Base-by-base conservation (phyloP, 2,329 filamentous ascomycete species). In the Claviceps capensis region DNA sequence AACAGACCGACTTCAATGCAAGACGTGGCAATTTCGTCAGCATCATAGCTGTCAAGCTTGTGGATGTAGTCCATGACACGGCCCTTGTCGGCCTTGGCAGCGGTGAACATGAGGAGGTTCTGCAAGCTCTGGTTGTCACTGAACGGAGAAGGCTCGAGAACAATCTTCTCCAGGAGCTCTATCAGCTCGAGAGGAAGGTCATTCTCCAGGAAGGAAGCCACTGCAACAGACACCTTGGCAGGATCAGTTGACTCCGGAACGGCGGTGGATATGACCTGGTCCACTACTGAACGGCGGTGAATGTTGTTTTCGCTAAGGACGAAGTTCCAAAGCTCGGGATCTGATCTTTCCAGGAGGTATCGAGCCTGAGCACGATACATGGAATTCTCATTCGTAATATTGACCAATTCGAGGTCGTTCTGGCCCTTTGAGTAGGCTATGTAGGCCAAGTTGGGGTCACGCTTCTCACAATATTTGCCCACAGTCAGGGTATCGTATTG, bases 321-420 rank as follows among this genome's bases (percentile, higher is more conserved):
- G 65, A 96, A 98, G 50, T 78, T 77, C 94, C 94, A 98, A 47
- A 98, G 82, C 67, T 98, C 93, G 2, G 75, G 68, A 63, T 98
- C 93, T 40, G 87, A 85, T 58, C 93, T 85, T 62, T 96, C 90
- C 50, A 98, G 75, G 23, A 98, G 78, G 69, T 98, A 98, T 40
- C 93, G 85, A 53, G 90, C 91, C 69, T 98, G 93, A n/a, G 87
- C 87, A 62, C 90, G 86, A 78, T 95, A 98, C 93, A 98, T 98
- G n/a, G 88, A 84, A 72, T 98, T 98, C 71, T 98, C 94, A 62
- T 97, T 98, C 63, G 93, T 97, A 64, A 98, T 91, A 68, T 86
- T 93, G 70, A 98, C 91, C 52, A 98, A 79, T 71, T 98, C 94
- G 36, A 98, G 72, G 63, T 98, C 93, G 59, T 98, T 98, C 70